Base-by-base conservation (phyloP, 2,329 filamentous ascomycete genomes). In the Xylariaceae sp. region DNA sequence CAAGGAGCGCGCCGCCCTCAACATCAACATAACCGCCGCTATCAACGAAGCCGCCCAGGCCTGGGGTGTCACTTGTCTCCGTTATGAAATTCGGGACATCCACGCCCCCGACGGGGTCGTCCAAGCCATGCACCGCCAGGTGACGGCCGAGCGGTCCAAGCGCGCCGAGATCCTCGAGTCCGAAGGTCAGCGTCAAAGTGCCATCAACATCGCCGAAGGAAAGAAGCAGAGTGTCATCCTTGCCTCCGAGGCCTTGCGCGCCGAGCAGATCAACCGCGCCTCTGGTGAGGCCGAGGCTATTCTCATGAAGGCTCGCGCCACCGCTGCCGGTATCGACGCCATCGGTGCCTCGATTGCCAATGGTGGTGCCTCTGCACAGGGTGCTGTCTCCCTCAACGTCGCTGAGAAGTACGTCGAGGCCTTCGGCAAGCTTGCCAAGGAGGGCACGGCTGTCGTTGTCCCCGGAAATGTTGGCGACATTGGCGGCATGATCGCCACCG, bases 361-460 rank as follows among this genome's bases (percentile, higher is more conserved):
- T 52, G 92, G 92, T 58, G 80, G 88, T 66, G 82, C 85, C 58
- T 82, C 87, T 57, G 94, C 94, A 1, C 88, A 94, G 72, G 85
- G 86, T 39, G 94, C 94, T 30, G 83, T 99, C 50, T 92, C 90
- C 70, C 77, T 99, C 63, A 90, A 83, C 11, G 90, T 99, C 7
- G 94, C 94, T 0, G 94, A 99, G 82, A 96, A 97, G 77, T 99
- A 99, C 69, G 94, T 99, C 55, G 93, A 95, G 51, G 94, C 94
- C 3, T 99, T 97, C 71, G 88, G 84, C 67, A 90, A 92, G 72
- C 80, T 99, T 67, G 94, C 94, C 54, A 94, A 93, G 77, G 92
- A 99, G 79, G 91, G 94, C 68, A 99, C 94, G 2, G 90, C 92
- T 3, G 88, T 99, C 34, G 91, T 99, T 17, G 92, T 99, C 11